These are phyloP conservation scores for Scleromitrula shiraiana DNA, from an alignment of 2,329 filamentous ascomycete genomes.

Conservation along the genomic window DNA sequence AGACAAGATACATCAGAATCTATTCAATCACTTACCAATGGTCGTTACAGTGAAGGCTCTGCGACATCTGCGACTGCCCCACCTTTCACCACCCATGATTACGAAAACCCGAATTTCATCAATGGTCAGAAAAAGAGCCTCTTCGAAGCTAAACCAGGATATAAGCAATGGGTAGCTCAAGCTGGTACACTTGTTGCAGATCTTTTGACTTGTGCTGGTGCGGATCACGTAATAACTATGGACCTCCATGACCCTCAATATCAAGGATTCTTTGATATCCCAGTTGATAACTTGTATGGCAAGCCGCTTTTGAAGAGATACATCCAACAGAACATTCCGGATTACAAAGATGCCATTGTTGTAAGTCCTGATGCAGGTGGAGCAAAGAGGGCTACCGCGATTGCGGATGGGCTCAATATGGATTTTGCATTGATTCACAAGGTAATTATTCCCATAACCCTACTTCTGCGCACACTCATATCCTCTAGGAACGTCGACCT, in stretches of 20 bases:
- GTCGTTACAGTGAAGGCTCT: slow-evolving; percentile 21
- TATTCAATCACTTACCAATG: slow-evolving; percentile 27
- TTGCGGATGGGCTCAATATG: slow-evolving; percentile 87
- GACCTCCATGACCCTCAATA: slow-evolving; percentile 95
- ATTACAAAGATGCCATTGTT: slow-evolving; percentile 80
- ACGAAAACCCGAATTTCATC: slow-evolving; percentile 49
- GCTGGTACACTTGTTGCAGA: slow-evolving; percentile 92
- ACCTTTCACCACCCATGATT: slow-evolving; percentile 54
- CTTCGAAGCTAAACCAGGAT: slow-evolving; percentile 80
- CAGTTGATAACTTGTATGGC: slow-evolving; percentile 94
- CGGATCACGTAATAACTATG: slow-evolving; percentile 97
- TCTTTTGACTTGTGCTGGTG: slow-evolving; percentile 87
- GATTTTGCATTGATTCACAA: slow-evolving; percentile 98
- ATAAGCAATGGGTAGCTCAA: slow-evolving; percentile 98
- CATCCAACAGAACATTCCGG: slow-evolving; percentile 68
- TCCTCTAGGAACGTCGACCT: slow-evolving; percentile 69
- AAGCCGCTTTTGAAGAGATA: slow-evolving; percentile 64
- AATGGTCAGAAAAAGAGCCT: slow-evolving; percentile 42
- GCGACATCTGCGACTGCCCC: slow-evolving; percentile 18
- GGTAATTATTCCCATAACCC: slow-evolving; percentile 43
- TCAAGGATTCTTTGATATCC: slow-evolving; percentile 98
- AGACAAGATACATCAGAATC: slow-evolving; percentile 35
- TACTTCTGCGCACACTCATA: slow-evolving; percentile 30
- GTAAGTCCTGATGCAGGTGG: slow-evolving; percentile 95
- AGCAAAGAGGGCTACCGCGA: slow-evolving; percentile 90